These are phyloP conservation scores for Ophiostoma sp. DNA, from an alignment of 2,329 filamentous ascomycete genomes.

Conservation along the genomic window DNA sequence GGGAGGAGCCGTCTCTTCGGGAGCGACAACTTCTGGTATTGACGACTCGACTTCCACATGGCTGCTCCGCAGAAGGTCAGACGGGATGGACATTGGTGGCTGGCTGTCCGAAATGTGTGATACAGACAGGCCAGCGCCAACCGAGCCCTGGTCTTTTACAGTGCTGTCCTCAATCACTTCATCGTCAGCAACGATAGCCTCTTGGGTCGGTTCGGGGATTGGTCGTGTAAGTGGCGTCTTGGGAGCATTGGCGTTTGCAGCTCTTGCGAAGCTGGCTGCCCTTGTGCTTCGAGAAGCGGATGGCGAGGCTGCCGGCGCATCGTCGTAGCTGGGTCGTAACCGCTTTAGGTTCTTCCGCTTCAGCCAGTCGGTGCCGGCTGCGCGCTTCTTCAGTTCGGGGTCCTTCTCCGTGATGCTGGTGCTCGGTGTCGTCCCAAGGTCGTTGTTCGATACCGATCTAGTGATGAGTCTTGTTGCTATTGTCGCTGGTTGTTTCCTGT, in stretches of 20 bases:
- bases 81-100: conserved; percentile 4
- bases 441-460: background rate
- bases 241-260: background rate
- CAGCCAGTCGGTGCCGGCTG: conserved; percentile 24
- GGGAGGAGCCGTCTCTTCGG: background rate
- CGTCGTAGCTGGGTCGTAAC: conserved; percentile 5
- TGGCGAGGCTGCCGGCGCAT: conserved; percentile 12
- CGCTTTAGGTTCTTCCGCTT: conserved; percentile 28
- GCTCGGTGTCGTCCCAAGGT: conserved; percentile 13
- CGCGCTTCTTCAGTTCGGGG: conserved; percentile 19
- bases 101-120: conserved; percentile 10
- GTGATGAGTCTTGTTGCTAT: background rate
- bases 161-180: background rate
- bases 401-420: conserved; percentile 33
- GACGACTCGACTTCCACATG: background rate
- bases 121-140: background rate
- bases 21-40: no score
- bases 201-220: background rate
- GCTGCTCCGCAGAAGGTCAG: background rate
- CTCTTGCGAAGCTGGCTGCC: background rate
- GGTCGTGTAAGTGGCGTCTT: background rate
- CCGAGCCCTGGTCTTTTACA: background rate
- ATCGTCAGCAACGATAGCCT: no score
- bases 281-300: conserved; percentile 10
- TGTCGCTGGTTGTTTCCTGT: background rate